Base-by-base conservation (phyloP, 352 stramenopile species). In the Pythium phragmiticola region DNA sequence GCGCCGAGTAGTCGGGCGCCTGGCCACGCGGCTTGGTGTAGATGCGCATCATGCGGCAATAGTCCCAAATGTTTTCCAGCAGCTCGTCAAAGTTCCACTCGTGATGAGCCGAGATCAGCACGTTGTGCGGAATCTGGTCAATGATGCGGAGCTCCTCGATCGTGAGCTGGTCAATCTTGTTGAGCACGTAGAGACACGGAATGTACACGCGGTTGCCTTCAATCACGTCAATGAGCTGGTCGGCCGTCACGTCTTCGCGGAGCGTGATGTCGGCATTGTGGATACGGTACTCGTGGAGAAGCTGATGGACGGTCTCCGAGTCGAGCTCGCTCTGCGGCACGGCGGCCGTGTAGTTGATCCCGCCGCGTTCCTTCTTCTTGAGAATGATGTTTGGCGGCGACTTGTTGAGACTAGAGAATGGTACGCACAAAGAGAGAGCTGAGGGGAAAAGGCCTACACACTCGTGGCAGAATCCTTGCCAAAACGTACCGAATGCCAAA, bases 151-250 rank as follows among this genome's bases (percentile, higher is more conserved):
- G 84, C 79, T 99, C 97, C 76, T 99, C 95, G 77, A 99, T 98
- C 23, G 95, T 98, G 28, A 99, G 88, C 73, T 98, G 84, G 74
- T 99, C 98, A 70, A 99, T 99, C 81, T 99, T 99, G 84, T 99
- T 99, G 62, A 99, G 94, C 56, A 99, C 94, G 82, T 99, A 99
- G 14, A 99, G 76, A 52, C 88, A 96, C 42, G 97, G 97, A 67
- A 99, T 99, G 80, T 99, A 99, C 21, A 97, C 86, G 57, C 97
- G 86, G 78, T 99, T 99, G 56, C 95, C 95, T 76, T 99, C 96
- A 60, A 99, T 98, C 33, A 99, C 95, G 73, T 99, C 98, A 75
- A 99, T 99, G 53, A 99, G 90, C 72, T 99, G 93, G 84, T 99
- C 97, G 19, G 98, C 92, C 14, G 96, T 98, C 60, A 96, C 83